Conservation (phyloP, 1,139 yeast species). For the Debaryomycetaceae sp. region DNA sequence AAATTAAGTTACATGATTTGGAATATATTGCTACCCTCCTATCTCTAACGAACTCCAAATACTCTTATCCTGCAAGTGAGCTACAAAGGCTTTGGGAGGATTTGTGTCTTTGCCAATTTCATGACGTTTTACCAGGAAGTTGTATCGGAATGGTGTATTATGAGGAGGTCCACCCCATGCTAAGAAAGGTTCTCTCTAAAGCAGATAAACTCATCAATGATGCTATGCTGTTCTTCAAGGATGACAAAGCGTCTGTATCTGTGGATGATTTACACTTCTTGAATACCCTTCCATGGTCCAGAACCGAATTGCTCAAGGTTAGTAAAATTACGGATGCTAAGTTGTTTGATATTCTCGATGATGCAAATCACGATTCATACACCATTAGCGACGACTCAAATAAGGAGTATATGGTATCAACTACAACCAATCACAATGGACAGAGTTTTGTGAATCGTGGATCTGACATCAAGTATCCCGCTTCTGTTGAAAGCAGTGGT, state of each 20-base stretch:
- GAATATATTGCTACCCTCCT: constrained; percentile 80
- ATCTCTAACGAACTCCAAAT: constrained; percentile 50
- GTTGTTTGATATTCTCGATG: constrained; percentile 6
- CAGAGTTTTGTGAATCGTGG: constrained; percentile 13
- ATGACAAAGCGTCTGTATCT: constrained; percentile 8
- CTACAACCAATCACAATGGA: constrained; percentile 8
- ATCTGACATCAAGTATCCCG: constrained; percentile 40
- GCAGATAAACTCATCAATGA: constrained; percentile 51
- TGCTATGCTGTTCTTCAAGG: constrained; percentile 35
- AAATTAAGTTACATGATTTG: constrained; percentile 75
- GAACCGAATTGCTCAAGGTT: constrained; percentile 51
- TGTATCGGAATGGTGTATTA: constrained; percentile 92
- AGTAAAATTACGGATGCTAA: constrained; percentile 8
- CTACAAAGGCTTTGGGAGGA: constrained; percentile 82
- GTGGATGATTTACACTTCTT: constrained; percentile 26
- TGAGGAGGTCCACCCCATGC: constrained; percentile 86
- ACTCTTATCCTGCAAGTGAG: constrained; percentile 66
- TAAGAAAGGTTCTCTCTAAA: constrained; percentile 51
- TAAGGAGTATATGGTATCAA: constrained; percentile 7
- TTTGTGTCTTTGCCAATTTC: constrained; percentile 87
- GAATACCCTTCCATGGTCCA: constrained; percentile 69
- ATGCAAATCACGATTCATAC: not conserved
- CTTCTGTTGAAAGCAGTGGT: constrained; percentile 35
- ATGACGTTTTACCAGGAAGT: constrained; percentile 94
- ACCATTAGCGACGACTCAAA: not conserved